phyloP scores from a whole-genome alignment of 805 yeast genomes.

The Wickerhamiella allomyrinae region DNA sequence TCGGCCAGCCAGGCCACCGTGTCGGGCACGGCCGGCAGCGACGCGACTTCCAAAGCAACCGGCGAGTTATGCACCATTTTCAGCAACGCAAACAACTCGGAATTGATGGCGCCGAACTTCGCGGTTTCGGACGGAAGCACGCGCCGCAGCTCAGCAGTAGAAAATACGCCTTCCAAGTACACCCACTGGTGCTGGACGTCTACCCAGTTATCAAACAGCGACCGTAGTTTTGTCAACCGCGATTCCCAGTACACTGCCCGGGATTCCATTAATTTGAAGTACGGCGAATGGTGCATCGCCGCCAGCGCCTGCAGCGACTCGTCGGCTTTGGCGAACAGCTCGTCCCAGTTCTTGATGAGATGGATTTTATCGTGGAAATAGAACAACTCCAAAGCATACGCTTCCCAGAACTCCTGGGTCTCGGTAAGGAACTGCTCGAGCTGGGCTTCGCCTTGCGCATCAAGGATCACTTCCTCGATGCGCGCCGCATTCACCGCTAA shows the following conservation, averaged over 20 bases:
- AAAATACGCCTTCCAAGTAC: conserved; percentile 65
- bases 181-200: conserved; percentile 85
- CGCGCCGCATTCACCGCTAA: conserved; percentile 31
- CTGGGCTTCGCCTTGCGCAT: conserved; percentile 60
- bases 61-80: conserved; percentile 36
- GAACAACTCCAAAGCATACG: conserved; percentile 33
- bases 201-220: conserved; percentile 54
- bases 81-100: conserved; percentile 43
- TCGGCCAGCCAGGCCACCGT: conserved; percentile 39
- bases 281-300: conserved; percentile 60
- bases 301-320: conserved; percentile 48
- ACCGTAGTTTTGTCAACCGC: conserved; percentile 36
- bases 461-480: conserved; percentile 37
- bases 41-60: conserved; percentile 39
- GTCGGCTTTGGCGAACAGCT: conserved; percentile 39
- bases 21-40: conserved; percentile 34
- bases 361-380: conserved; percentile 25
- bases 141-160: conserved; percentile 41
- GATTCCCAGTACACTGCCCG: conserved; percentile 42
- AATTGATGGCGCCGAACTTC: conserved; percentile 46
- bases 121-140: conserved; percentile 56
- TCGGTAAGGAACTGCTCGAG: conserved; percentile 42
- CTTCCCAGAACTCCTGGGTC: conserved; percentile 45
- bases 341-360: conserved; percentile 56
- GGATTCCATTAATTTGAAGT: conserved; percentile 44